phyloP scores from a whole-genome alignment of 2,329 filamentous ascomycete species.

The Cladosporium sp. region DNA sequence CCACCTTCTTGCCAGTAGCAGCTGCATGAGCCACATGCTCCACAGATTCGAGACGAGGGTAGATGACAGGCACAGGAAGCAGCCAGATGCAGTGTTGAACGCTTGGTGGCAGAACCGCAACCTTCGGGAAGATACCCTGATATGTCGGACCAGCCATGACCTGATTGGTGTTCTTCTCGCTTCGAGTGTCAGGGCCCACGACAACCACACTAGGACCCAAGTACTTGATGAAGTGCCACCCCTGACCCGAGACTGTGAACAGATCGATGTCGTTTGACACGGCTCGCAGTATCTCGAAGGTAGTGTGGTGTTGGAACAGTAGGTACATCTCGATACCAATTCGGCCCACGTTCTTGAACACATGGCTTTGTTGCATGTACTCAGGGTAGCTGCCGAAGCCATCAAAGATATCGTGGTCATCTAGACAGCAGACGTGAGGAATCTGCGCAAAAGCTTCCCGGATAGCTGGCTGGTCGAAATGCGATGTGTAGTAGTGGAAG shows the following conservation, averaged over 20 bases:
- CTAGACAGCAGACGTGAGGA: conserved; percentile 84
- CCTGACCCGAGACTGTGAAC: conserved; percentile 94
- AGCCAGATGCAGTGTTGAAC: conserved; percentile 98
- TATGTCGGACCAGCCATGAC: conserved; percentile 96
- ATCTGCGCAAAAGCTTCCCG: conserved; percentile 97
- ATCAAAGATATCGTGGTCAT: conserved; percentile 98
- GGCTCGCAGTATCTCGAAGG: conserved; percentile 85
- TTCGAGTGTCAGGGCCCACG: conserved; percentile 85
- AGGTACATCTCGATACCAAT: conserved; percentile 97
- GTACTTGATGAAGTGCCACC: conserved; percentile 98
- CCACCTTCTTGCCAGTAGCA: conserved; percentile 90
- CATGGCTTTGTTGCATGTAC: conserved; percentile 95
- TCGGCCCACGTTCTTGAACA: conserved; percentile 97
- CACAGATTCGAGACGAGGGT: conserved; percentile 84
- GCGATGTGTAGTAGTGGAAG: conserved; percentile 98
- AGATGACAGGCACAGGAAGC: conserved; percentile 84
- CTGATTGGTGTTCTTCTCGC: conserved; percentile 82
- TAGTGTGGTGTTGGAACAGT: conserved; percentile 97
- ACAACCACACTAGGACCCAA: conserved; percentile 87
- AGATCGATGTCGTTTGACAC: conserved; percentile 84
- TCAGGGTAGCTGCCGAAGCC: conserved; percentile 96
- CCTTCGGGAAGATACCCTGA: conserved; percentile 93
- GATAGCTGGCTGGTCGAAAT: conserved; percentile 94
- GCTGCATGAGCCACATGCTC: conserved; percentile 89
- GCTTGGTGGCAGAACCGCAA: conserved; percentile 81